Base-by-base conservation (phyloP, 345 rosid species). In the Eucalyptus globulus region DNA sequence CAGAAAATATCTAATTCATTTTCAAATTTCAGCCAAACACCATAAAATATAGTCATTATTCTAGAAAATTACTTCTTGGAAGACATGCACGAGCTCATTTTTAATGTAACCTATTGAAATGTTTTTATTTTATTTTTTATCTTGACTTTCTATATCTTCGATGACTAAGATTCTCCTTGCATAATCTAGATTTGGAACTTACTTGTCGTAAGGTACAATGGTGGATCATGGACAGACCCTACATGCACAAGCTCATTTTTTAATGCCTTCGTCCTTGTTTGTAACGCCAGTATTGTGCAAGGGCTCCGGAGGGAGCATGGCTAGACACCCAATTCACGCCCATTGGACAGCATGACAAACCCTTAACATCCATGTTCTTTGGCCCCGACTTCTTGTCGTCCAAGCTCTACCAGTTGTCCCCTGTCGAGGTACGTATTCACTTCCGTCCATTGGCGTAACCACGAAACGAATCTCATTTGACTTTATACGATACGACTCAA, bases 371-470 rank as follows among this genome's bases (percentile, higher is more conserved):
- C 8, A 88, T 88, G 86, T 27, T 17, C 24, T 88, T 92, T 5
- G 93, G 95, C 4, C 93, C 88, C 26, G 50, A 87, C 29, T 92
- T 89, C 87, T 22, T 93, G n/a, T 5, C 90, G 6, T 56, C 80
- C 49, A 90, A 26, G 89, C 87, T 92, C 85, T 93, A 90, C 87
- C 91, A 92, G 15, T 47, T 88, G 22, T 87, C 90, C 44, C 80
- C 91, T 29, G 12, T 37, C 16, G 87, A 92, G 92, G 92, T 90
- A 62, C 10, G 47, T 43, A 14, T 8, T 27, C 17, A 11, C 7
- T 40, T 58, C 43, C 6, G 15, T 29, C 72, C 34, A 29, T 62
- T 62, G 9, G 8, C 5, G 0, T 29, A 14, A 7, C 5, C 9
- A 29, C 9, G 1, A 29, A 60, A 62, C 10, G 9, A 14, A 65